Evolutionary conservation across 371 early-diverging fungal species (phyloP).

Genomic region (Syncephalis plumigaleata): DNA sequence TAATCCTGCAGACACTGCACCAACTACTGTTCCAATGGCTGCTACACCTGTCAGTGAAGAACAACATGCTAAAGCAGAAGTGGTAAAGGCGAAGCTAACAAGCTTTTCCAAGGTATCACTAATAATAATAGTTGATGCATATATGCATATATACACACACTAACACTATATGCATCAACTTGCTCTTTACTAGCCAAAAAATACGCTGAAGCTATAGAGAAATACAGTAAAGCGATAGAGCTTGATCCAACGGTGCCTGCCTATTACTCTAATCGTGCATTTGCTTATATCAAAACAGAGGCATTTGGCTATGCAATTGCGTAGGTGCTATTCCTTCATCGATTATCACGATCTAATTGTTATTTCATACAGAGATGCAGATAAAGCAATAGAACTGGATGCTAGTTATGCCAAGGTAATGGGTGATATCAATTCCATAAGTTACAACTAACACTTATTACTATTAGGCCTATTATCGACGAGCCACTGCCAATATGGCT

Average conservation of each 20-base stretch:
- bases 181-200: slow-evolving; percentile 31
- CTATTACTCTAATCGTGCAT: slow-evolving; percentile 84
- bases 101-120: slow-evolving; percentile 38
- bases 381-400: slow-evolving; percentile 69
- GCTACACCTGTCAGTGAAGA: slow-evolving; percentile 14
- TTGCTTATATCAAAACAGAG: slow-evolving; percentile 75
- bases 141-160: background rate
- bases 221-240: slow-evolving; percentile 70
- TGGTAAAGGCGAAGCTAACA: slow-evolving; percentile 63
- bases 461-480: slow-evolving; percentile 62
- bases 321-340: slow-evolving; percentile 16
- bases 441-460: background rate
- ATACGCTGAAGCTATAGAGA: slow-evolving; percentile 65
- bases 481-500: slow-evolving; percentile 77
- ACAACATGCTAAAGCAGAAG: slow-evolving; percentile 29
- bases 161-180: background rate
- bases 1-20: too few relatives aligned
- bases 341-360: too few relatives aligned
- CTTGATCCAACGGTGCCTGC: slow-evolving; percentile 65
- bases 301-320: slow-evolving; percentile 78
- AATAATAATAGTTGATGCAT: too few relatives aligned
- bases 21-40: too few relatives aligned
- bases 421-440: background rate
- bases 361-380: slow-evolving; percentile 45
- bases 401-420: slow-evolving; percentile 64